Evolutionary conservation across 768 basidiomycete species (phyloP).

Genomic region (Mycena kentingensis): DNA sequence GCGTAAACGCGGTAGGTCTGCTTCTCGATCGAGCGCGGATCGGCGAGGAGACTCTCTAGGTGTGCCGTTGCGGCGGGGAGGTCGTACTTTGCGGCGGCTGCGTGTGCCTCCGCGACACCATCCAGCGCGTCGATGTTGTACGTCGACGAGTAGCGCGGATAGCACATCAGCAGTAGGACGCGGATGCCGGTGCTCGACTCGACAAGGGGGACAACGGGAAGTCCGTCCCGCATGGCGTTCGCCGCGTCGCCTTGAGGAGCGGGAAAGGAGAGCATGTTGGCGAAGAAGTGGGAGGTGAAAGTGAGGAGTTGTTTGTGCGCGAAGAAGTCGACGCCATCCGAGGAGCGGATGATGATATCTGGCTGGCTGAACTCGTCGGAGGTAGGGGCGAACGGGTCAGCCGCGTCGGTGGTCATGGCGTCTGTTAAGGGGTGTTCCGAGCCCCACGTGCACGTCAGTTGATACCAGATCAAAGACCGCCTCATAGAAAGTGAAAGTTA

Average conservation of each 20-base stretch:
- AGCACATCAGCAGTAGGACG: constrained; percentile 48
- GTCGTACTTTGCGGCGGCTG: constrained; percentile 53
- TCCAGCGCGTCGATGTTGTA: constrained; percentile 37
- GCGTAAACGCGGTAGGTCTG: constrained; percentile 46
- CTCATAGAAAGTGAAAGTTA: too few relatives aligned
- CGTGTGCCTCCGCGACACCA: constrained; percentile 43
- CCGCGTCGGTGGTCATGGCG: not conserved
- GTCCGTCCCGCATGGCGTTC: constrained; percentile 33
- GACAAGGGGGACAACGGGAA: constrained; percentile 49
- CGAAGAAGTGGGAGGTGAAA: constrained; percentile 60
- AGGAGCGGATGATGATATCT: constrained; percentile 57
- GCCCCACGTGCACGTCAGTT: too few relatives aligned
- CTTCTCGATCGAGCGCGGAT: constrained; percentile 37
- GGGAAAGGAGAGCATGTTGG: constrained; percentile 56
- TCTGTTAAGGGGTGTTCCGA: too few relatives aligned
- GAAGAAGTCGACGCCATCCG: constrained; percentile 53
- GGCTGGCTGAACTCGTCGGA: constrained; percentile 19
- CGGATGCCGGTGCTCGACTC: constrained; percentile 46
- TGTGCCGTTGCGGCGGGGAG: constrained; percentile 46
- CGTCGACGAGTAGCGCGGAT: constrained; percentile 45
- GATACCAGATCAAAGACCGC: too few relatives aligned
- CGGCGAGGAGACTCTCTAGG: constrained; percentile 31
- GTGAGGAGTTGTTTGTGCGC: constrained; percentile 57
- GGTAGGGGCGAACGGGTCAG: not conserved
- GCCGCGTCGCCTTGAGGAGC: constrained; percentile 36